Evolutionary conservation across 1,139 yeast genomes (phyloP).

Genomic region (Sugiyamaella grinbergsii): DNA sequence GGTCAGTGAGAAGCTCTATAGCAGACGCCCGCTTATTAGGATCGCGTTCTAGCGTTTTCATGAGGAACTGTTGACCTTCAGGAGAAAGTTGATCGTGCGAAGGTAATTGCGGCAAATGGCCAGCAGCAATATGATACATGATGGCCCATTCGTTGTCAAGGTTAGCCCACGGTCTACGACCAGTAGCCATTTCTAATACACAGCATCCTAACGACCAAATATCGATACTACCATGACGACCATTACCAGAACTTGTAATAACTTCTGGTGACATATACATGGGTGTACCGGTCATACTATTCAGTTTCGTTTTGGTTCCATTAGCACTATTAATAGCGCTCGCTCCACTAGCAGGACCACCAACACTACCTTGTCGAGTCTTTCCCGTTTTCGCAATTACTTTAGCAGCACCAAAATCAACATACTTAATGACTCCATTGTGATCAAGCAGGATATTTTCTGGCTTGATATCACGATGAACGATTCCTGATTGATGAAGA

Average conservation of each 20-base stretch:
- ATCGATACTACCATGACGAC: slow-evolving; percentile 67
- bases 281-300: slow-evolving; percentile 88
- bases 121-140: slow-evolving; percentile 97
- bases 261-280: slow-evolving; percentile 99
- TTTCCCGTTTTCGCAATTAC: slow-evolving; percentile 76
- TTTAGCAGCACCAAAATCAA: slow-evolving; percentile 97
- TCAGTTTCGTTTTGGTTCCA: slow-evolving; percentile 42
- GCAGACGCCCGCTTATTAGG: slow-evolving; percentile 82
- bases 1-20: slow-evolving; percentile 79
- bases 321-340: slow-evolving; percentile 14
- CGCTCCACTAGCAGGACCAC: slow-evolving; percentile 17
- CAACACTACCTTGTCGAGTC: slow-evolving; percentile 39
- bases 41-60: slow-evolving; percentile 79
- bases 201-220: slow-evolving; percentile 87
- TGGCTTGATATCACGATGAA: slow-evolving; percentile 95
- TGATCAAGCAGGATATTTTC: slow-evolving; percentile 90
- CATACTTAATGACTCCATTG: slow-evolving; percentile 90
- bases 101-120: slow-evolving; percentile 88
- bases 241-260: slow-evolving; percentile 72
- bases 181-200: slow-evolving; percentile 87
- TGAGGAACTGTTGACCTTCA: slow-evolving; percentile 69
- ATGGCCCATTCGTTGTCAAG: slow-evolving; percentile 97
- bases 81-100: slow-evolving; percentile 72
- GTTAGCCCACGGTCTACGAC: slow-evolving; percentile 61
- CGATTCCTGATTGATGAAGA: slow-evolving; percentile 92